Percentiles rank a stretch among this genome's conserved stretches.
Evolutionary conservation across 305 asterid genomes (phyloP).

Genomic region (Rubia balearica): DNA sequence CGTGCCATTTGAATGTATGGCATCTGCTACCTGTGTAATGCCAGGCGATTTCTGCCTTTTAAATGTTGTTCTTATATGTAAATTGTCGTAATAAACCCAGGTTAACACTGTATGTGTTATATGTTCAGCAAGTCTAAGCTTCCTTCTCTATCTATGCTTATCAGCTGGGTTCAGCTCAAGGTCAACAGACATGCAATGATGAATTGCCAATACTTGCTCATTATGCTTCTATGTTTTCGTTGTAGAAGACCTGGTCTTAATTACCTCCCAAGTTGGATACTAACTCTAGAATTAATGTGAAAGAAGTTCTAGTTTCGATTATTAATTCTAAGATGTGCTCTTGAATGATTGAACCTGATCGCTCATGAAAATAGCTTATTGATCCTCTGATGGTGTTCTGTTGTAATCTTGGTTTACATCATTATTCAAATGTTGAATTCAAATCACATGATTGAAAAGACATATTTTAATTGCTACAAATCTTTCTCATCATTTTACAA

Average conservation of each 20-base stretch:
- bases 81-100: neutral
- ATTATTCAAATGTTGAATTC: neutral
- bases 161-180: neutral
- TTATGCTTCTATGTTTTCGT: neutral
- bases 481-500: conserved; percentile 14
- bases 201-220: neutral
- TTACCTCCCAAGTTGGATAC: neutral
- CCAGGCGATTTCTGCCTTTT: neutral
- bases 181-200: neutral
- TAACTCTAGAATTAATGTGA: neutral
- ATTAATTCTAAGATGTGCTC: neutral
- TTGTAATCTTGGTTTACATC: neutral
- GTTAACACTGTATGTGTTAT: neutral
- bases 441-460: neutral
- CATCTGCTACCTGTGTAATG: neutral
- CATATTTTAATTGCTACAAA: neutral
- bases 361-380: neutral
- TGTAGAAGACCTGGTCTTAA: neutral
- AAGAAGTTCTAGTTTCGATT: neutral
- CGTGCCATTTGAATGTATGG: neutral
- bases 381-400: neutral
- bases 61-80: neutral
- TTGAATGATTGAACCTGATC: neutral
- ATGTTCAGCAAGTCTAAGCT: neutral
- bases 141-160: neutral